Base-by-base conservation (phyloP, 140 eudicot genomes). In the Anethum foeniculum region DNA sequence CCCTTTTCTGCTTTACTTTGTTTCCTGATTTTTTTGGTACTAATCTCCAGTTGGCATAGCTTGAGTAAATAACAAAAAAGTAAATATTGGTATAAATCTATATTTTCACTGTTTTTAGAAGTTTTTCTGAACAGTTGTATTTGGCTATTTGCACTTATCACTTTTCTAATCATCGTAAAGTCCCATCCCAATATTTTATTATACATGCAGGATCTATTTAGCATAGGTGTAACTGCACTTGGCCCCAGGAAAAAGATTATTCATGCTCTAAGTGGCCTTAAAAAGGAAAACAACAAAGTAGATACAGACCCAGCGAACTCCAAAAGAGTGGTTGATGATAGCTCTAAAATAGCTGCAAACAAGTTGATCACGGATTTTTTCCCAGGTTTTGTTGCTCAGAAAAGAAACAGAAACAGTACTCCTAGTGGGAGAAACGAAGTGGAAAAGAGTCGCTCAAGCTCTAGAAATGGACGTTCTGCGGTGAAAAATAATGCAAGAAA, bases 241-340 rank as follows among this genome's bases (percentile, higher is more conserved):
- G 99, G 97, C 51, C 99, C 99, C 56, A 85, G 99, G 81, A 95
- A 92, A 84, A 95, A 90, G 85, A 92, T 95, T 52, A 79, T 92
- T 80, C 91, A 95, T 65, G 90, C 97, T 77, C 84, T 95, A 67
- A 81, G 80, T 83, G 91, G 87, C 80, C 81, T 92, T 43, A 86
- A 85, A 81, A 68, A 89, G 41, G 80, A 76, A 76, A 75, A 80
- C 10, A 64, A 41, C 43, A 86, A 25, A 71, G 81, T 46, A 52
- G 86, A 88, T 72, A 27, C 49, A 62, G 71, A 60, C 36, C 19
- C 72, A 51, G 77, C 76, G 25, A 80, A 8, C 82, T 84, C 91
- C 41, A 86, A 77, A 83, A 65, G 30, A 49, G 78, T 51, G 11
- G 72, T 80, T 73, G 84, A 77, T 47, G 91, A 79, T 68, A 87